A percentile compares a stretch with the other conserved stretches of the same genome.
Conservation (phyloP, 2,329 filamentous ascomycete species). For the Colletotrichum cuscutae region DNA sequence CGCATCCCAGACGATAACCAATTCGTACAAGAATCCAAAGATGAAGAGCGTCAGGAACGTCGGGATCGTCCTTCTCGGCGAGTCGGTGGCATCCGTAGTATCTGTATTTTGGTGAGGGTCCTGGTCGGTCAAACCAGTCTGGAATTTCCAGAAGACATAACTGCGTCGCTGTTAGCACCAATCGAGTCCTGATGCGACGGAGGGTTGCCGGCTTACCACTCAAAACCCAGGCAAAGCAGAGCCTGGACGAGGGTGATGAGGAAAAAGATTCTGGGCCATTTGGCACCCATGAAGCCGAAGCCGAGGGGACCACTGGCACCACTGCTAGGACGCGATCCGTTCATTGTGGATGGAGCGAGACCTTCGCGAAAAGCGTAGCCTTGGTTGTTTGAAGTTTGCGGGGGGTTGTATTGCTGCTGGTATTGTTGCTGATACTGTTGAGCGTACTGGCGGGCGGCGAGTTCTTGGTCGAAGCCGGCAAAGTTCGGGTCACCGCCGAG, state of each 20-base stretch:
- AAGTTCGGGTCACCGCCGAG: constrained; percentile 51
- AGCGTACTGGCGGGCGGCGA: constrained; percentile 41
- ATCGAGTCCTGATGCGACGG: not conserved
- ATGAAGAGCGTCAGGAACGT: constrained; percentile 97
- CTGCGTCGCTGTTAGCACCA: constrained; percentile 53
- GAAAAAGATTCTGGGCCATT: constrained; percentile 91
- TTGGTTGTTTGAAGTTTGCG: constrained; percentile 40
- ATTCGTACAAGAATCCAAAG: constrained; percentile 94
- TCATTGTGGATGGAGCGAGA: constrained; percentile 44
- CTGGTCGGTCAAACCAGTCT: constrained; percentile 63
- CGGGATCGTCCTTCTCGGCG: constrained; percentile 79
- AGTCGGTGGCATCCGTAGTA: constrained; percentile 55
- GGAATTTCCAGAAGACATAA: constrained; percentile 91
- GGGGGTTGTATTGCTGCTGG: constrained; percentile 35
- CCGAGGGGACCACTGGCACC: constrained; percentile 34
- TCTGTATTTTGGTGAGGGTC: constrained; percentile 43
- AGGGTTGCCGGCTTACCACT: constrained; percentile 72
- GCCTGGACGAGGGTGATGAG: constrained; percentile 80
- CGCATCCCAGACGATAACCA: constrained; percentile 92
- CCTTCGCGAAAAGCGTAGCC: constrained; percentile 49
- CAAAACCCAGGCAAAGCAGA: constrained; percentile 81
- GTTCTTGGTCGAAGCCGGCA: constrained; percentile 37
- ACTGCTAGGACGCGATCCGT: constrained; percentile 37
- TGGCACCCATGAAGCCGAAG: constrained; percentile 81
- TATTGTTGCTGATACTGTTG: constrained; percentile 37